Evolutionary conservation across 805 yeast genomes (phyloP).

Genomic region (Ogataea nakhonphanomensis): DNA sequence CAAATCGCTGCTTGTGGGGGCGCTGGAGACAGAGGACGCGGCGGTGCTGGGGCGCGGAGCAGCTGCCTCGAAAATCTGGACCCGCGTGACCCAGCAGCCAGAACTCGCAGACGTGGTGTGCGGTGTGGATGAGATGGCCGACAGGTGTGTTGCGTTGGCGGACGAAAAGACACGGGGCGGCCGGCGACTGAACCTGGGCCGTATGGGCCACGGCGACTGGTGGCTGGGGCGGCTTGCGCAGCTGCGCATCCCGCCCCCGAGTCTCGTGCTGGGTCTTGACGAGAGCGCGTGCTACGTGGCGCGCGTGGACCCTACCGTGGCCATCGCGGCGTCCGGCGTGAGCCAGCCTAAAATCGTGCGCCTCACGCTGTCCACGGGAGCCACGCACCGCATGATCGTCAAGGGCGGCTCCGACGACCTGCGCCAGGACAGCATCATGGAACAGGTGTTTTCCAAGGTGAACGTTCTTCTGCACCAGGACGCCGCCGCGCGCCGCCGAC

Average conservation of each 20-base stretch:
- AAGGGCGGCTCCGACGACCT: conserved; percentile 90
- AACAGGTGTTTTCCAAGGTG: conserved; percentile 89
- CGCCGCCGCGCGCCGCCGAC: conserved; percentile 52
- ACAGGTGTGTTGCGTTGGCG: conserved; percentile 50
- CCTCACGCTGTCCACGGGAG: conserved; percentile 56
- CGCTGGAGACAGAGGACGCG: conserved; percentile 33
- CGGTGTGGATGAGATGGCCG: conserved; percentile 50
- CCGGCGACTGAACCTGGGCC: conserved; percentile 31
- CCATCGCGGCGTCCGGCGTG: conserved; percentile 76
- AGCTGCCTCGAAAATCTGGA: conserved; percentile 52
- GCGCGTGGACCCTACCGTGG: conserved; percentile 42
- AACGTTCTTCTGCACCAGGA: conserved; percentile 59
- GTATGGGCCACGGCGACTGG: conserved; percentile 45
- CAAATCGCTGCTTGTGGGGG: conserved; percentile 47
- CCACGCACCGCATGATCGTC: conserved; percentile 53
- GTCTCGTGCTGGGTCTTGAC: conserved; percentile 32
- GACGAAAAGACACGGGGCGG: conserved; percentile 39
- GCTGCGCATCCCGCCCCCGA: conserved; percentile 63
- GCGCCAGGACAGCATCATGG: conserved; percentile 96
- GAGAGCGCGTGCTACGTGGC: conserved; percentile 46
- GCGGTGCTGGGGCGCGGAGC: conserved; percentile 43
- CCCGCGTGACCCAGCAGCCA: conserved; percentile 27
- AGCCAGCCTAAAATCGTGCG: conserved; percentile 81
- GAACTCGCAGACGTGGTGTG: conserved; percentile 24
- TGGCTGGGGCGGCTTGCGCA: conserved; percentile 54